Evolutionary conservation across 257 asterid species (phyloP), one percentile per base, ranked within the genome.

Genomic region (Ehretia macrophylla): DNA sequence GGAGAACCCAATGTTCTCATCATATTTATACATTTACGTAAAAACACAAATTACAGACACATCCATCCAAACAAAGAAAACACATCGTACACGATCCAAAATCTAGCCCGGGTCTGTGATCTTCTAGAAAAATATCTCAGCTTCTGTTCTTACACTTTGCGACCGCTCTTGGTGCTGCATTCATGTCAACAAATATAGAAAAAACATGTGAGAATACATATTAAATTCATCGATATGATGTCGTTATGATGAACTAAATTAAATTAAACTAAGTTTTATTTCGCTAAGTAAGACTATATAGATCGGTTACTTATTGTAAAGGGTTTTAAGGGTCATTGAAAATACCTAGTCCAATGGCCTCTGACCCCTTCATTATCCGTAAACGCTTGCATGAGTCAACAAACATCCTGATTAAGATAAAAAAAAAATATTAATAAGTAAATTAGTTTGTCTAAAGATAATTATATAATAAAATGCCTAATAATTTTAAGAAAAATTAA

Each of bases 101-200:
- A 6, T 27, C 35, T 3, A 6, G 35, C 47, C 47, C 16, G 47
- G 47, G 47, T 42, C 47, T 42, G 47, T 10, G 3, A 10, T 10
- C 14, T 19, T 45, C 13, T 20, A n/a, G 10, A 19, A 23, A 20
- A 3, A 11, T 6, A 32, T 37, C 6, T 75, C 76, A 81, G 63
- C 71, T 51, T 75, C 83, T 73, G 65, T 73, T 78, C 77, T 75
- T 81, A 79, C 87, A 81, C 63, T 75, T 78, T 63, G 72, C 75
- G 55, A 81, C 69, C 35, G 87, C 84, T 63, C 84, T 72, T 66
- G 87, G 82, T 65, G 82, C 87, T 78, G 85, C 77, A 70, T 48
- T 42, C n/a, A 12, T 9, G 4, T 38, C 6, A 19, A 17, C 8
- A 9, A 55, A 27, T 19, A 50, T 17, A n/a, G n/a, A n/a, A n/a